Conservation (phyloP, 2,329 filamentous ascomycete species). For the Cytospora piceicola region DNA sequence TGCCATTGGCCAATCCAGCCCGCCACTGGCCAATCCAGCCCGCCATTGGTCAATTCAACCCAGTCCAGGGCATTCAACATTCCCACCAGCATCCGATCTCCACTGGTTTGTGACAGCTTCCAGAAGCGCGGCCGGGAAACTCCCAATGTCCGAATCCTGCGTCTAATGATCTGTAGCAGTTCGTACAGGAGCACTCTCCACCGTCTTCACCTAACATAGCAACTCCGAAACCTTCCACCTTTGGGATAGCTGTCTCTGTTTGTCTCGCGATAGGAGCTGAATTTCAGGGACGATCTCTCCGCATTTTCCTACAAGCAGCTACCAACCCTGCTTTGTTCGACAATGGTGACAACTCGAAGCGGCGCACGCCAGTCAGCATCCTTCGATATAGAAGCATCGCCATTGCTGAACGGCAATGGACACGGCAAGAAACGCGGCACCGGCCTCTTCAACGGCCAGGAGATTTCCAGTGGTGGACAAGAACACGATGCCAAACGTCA, state of each 20-base stretch:
- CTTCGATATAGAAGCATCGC: background rate
- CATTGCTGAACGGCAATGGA: slow-evolving; percentile 27
- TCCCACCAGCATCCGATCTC: background rate
- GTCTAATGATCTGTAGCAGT: background rate
- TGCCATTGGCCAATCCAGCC: too few species aligned
- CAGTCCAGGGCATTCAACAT: background rate
- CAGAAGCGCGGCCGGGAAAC: background rate
- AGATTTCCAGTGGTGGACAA: slow-evolving; percentile 30
- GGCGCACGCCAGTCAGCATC: slow-evolving; percentile 20
- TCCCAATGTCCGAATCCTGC: background rate
- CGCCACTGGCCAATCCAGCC: too few species aligned
- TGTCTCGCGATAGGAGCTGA: background rate
- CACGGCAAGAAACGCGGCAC: slow-evolving; percentile 47
- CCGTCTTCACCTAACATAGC: background rate
- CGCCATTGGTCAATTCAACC: background rate
- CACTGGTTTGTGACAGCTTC: background rate
- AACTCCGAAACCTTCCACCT: background rate
- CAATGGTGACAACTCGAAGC: slow-evolving; percentile 34
- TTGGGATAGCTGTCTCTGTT: background rate
- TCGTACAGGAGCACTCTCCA: background rate
- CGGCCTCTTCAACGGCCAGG: slow-evolving; percentile 29
- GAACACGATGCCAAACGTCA: slow-evolving; percentile 47
- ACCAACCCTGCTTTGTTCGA: background rate
- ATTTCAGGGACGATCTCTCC: background rate
- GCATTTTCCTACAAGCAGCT: background rate